Evolutionary conservation across 1,284 basidiomycete genomes (phyloP).

Genomic region (Fomitopsis pinicola): DNA sequence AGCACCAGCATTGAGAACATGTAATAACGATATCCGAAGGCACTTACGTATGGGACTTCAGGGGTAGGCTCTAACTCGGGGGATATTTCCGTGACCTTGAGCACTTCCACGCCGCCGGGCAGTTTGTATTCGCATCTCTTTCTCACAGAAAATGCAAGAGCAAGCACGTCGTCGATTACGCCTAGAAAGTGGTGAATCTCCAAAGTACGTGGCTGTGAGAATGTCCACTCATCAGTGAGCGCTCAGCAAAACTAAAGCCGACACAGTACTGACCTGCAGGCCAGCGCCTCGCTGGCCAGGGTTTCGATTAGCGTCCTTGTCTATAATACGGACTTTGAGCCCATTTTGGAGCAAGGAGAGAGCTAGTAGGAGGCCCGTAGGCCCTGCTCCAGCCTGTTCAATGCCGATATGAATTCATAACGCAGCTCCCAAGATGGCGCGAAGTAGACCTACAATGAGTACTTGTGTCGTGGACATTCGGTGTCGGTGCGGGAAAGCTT

Average conservation of each 20-base stretch:
- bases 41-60: slow-evolving; percentile 13
- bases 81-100: neutral
- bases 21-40: no score
- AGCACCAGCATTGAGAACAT: no score
- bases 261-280: slow-evolving; percentile 23
- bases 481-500: no score
- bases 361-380: slow-evolving; percentile 17
- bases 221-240: no score
- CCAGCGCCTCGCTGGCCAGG: slow-evolving; percentile 22
- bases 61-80: slow-evolving; percentile 6
- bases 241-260: no score
- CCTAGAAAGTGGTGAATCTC: slow-evolving; percentile 12
- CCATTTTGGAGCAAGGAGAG: slow-evolving; percentile 16
- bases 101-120: slow-evolving; percentile 5
- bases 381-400: slow-evolving; percentile 20
- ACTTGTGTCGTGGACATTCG: no score
- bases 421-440: no score
- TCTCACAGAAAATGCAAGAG: neutral
- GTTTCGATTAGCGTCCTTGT: slow-evolving; percentile 20
- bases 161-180: slow-evolving; percentile 7
- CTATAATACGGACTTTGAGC: slow-evolving; percentile 29
- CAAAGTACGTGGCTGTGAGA: slow-evolving; percentile 9
- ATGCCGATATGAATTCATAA: no score
- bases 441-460: no score
- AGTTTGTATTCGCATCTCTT: slow-evolving; percentile 9